phyloP scores from a whole-genome alignment of 1,139 yeast species.

The Candida mesenterica region DNA sequence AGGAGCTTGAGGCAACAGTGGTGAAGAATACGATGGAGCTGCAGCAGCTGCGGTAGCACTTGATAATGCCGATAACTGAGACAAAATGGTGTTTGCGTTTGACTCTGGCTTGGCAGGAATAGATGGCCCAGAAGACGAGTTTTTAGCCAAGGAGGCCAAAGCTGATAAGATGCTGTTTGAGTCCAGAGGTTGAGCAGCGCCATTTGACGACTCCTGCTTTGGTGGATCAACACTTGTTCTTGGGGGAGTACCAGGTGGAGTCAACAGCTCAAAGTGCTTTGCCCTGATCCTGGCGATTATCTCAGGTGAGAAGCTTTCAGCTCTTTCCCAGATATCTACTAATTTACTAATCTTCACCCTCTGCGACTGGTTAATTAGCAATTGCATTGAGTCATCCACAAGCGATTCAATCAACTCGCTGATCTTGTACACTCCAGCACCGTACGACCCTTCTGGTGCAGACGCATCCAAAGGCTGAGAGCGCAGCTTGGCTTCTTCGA shows the following conservation, averaged over 20 bases:
- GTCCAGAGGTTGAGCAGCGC: constrained; percentile 29
- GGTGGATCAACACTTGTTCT: constrained; percentile 28
- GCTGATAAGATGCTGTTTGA: constrained; percentile 64
- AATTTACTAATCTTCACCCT: constrained; percentile 76
- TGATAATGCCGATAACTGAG: constrained; percentile 46
- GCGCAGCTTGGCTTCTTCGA: constrained; percentile 66
- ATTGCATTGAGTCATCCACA: constrained; percentile 58
- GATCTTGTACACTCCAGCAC: constrained; percentile 66
- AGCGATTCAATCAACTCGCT: constrained; percentile 58
- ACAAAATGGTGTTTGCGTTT: constrained; percentile 41
- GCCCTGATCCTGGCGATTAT: constrained; percentile 54
- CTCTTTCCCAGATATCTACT: constrained; percentile 90
- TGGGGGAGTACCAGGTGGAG: constrained; percentile 61
- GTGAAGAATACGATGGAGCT: constrained; percentile 16
- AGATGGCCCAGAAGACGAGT: constrained; percentile 15
- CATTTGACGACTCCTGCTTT: constrained; percentile 12
- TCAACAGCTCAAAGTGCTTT: constrained; percentile 57
- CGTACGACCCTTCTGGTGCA: constrained; percentile 71
- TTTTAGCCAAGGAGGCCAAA: constrained; percentile 53
- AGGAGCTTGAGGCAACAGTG: constrained; percentile 12
- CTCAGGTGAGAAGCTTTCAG: constrained; percentile 67
- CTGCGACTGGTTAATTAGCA: constrained; percentile 50
- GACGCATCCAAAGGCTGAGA: constrained; percentile 44
- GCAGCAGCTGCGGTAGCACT: constrained; percentile 23
- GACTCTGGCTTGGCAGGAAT: constrained; percentile 23